phyloP scores from a whole-genome alignment of 306 rosid genomes.

The Prunus mume region DNA sequence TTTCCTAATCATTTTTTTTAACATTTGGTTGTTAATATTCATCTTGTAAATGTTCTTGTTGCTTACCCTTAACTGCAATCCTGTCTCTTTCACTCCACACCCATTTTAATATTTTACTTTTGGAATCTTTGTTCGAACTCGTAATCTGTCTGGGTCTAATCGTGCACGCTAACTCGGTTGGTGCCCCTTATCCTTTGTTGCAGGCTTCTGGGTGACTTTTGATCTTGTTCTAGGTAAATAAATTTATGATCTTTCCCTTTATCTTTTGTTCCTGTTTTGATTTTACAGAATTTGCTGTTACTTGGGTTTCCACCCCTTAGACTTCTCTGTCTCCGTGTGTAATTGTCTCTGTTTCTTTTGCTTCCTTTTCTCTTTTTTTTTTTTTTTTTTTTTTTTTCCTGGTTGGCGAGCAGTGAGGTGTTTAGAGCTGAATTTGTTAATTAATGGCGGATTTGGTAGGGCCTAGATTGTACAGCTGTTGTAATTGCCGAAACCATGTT shows the following conservation, averaged over 20 bases:
- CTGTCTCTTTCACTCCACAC: conserved; percentile 36
- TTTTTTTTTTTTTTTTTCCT: background rate
- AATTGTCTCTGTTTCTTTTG: background rate
- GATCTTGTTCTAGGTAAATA: conserved; percentile 46
- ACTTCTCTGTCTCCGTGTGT: background rate
- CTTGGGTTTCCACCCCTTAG: too few relatives aligned
- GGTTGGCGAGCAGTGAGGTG: conserved; percentile 33
- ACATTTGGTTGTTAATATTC: background rate
- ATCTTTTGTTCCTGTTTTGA: background rate
- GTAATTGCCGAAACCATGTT: conserved; percentile 93
- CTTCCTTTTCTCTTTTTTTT: background rate
- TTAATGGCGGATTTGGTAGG: conserved; percentile 84
- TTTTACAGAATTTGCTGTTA: background rate
- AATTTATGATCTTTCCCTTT: conserved; percentile 2
- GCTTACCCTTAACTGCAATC: conserved; percentile 24
- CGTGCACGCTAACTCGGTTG: conserved; percentile 54
- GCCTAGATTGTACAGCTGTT: conserved; percentile 91
- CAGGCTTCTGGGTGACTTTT: conserved; percentile 44
- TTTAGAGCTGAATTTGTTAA: conserved; percentile 26
- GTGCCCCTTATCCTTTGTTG: conserved; percentile 39
- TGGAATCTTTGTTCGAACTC: conserved; percentile 34
- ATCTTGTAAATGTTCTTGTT: conserved; percentile 16
- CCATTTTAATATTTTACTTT: background rate
- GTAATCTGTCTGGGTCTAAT: conserved; percentile 36
- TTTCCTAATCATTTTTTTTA: background rate